Evolutionary conservation across 1,284 basidiomycete genomes (phyloP), one percentile per base, ranked within the genome.

Genomic region (Grifola frondosa): DNA sequence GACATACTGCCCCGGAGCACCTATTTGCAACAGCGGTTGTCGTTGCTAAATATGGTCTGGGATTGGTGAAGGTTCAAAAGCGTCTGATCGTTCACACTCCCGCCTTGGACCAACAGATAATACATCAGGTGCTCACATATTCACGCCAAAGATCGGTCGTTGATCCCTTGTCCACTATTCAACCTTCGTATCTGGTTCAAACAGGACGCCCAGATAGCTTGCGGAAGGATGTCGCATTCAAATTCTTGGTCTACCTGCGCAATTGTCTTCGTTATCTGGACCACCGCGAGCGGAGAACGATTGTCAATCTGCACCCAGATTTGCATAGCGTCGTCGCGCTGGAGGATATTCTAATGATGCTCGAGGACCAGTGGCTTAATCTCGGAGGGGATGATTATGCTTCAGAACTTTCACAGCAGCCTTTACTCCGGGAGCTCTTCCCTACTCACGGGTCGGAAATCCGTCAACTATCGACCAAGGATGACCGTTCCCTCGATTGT

Each of bases 151-250:
- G 71, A n/a, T 58, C 75, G 4, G 65, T 80, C 20, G 70, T 86
- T 7, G 88, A 92, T 59, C 84, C 85, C 17, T 70, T 86, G 26
- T 89, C 88, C 17, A 81, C 82, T 31, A 88, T 80, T 32, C 88
- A 88, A 38, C 87, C 88, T 4, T 88, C 88, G 2, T 89, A 82
- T 57, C 73, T 91, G 29, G 77, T 91, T 21, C 88, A 89, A 59
- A 74, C 70, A 38, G 88, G 87, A 3, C 65, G 73, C 10, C 85
- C 88, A 3, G 75, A 81, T 38, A 61, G 70, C 30, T 58, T 90
- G 31, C 83, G 89, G 21, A 77, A 75, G 19, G 79, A 87, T 51
- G 64, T 73, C 2, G 69, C 71, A 4, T 88, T 88, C 68, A 82
- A 80, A 49, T 79, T 90, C 42, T 64, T 91, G 20, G 81, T 85